Conservation (phyloP, 768 basidiomycete genomes). For the Naganishia friedmannii region DNA sequence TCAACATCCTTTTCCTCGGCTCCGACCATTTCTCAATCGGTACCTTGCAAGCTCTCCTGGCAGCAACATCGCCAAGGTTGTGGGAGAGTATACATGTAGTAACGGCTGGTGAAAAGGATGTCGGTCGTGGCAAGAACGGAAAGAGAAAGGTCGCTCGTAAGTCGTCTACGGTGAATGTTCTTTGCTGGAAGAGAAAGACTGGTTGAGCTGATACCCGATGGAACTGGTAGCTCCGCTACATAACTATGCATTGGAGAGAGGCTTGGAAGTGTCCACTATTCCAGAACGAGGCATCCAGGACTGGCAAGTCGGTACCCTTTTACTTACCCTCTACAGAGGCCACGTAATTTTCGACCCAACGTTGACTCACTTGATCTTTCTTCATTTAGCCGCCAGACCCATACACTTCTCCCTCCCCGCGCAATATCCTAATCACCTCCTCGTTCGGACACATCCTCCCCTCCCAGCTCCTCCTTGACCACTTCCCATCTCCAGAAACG, state of each 20-base stretch:
- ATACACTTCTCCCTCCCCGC: slow-evolving; percentile 41
- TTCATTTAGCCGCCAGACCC: slow-evolving; percentile 55
- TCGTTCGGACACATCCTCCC: slow-evolving; percentile 88
- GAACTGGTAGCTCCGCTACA: slow-evolving; percentile 66
- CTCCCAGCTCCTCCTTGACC: slow-evolving; percentile 57
- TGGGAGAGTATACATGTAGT: slow-evolving; percentile 69
- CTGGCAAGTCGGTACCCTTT: slow-evolving; percentile 60
- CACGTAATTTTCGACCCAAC: no score
- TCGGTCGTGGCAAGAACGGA: slow-evolving; percentile 60
- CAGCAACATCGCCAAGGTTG: slow-evolving; percentile 67
- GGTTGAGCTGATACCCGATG: not conserved
- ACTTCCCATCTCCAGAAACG: slow-evolving; percentile 59
- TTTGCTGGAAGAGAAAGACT: no score
- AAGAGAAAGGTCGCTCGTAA: slow-evolving; percentile 25
- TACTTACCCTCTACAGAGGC: no score
- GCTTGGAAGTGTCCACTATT: slow-evolving; percentile 62
- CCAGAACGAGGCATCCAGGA: slow-evolving; percentile 64
- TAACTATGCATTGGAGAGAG: slow-evolving; percentile 58
- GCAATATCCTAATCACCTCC: slow-evolving; percentile 68
- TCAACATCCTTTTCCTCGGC: slow-evolving; percentile 67
- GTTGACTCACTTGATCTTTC: slow-evolving; percentile 39
- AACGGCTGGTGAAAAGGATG: slow-evolving; percentile 67
- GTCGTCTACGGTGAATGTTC: no score
- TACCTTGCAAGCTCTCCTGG: slow-evolving; percentile 65
- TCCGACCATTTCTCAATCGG: slow-evolving; percentile 82